Base-by-base conservation (phyloP, 2,329 filamentous ascomycete species). In the Exophiala viscosa region DNA sequence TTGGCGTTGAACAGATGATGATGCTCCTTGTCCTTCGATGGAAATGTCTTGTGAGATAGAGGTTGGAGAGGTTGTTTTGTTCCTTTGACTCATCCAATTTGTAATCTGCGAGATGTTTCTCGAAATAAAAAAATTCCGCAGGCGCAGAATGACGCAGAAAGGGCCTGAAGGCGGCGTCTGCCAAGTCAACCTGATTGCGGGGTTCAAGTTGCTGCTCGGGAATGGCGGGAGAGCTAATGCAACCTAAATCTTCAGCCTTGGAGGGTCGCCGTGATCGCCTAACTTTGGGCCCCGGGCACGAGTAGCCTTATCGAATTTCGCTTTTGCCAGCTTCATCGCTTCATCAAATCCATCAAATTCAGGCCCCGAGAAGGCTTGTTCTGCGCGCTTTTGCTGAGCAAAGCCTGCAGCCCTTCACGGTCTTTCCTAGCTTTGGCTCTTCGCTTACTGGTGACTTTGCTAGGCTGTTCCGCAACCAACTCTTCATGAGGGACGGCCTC, bases 351-450 rank as follows among this genome's bases (percentile, higher is more conserved):
- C 58, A 63, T 57, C 23, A 64, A 40, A 39, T 35, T 55, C 28
- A 64, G 55, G 32, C 38, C 41, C 5, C 54, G 54, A 5, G 44
- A 7, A 11, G 17, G 33, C 20, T 45, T 48, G 34, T 39, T 47
- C 31, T 55, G 48, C 28, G 45, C 47, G 18, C 50, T 54, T 34
- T 55, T 60, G 17, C 54, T 74, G n/a, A 82, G 67, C 51, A 80
- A 68, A 33, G 78, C 77, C 60, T 80, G 76, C 9, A 82, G 64
- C 3, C 77, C 77, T 23, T 76, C 75, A 9, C 57, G 54, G 49
- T 76, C 71, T 58, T 80, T 82, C 20, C 79, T 69, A 50, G 76
- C 69, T 61, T 79, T 81, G 18, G 77, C 76, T 60, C 79, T 69
- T 60, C 79, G 79, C 65, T 80, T 81, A 68, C 77, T 81, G 66